Conservation (phyloP, 768 basidiomycete species). For the Strobilomyces echinocephalus region DNA sequence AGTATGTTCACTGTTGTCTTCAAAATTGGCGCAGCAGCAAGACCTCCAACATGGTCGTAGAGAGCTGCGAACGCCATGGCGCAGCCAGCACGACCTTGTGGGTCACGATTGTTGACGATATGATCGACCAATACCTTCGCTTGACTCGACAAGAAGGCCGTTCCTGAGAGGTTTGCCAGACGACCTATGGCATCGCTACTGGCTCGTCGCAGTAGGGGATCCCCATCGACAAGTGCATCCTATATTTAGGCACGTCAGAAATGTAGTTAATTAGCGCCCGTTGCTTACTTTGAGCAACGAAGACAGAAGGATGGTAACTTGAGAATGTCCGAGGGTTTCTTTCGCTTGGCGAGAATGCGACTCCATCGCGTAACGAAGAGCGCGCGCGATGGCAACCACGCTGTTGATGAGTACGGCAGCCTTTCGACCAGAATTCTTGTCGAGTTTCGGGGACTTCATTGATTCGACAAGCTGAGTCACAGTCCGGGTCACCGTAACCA, state of each 20-base stretch:
- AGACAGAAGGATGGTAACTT: slow-evolving; percentile 58
- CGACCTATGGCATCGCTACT: slow-evolving; percentile 89
- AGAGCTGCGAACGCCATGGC: slow-evolving; percentile 90
- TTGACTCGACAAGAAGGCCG: slow-evolving; percentile 77
- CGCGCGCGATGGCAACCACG: slow-evolving; percentile 64
- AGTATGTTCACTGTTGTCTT: slow-evolving; percentile 95
- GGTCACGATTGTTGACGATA: slow-evolving; percentile 92
- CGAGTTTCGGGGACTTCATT: slow-evolving; percentile 70
- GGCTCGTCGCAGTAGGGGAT: slow-evolving; percentile 66
- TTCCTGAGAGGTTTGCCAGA: slow-evolving; percentile 77
- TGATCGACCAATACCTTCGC: slow-evolving; percentile 90
- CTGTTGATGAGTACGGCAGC: slow-evolving; percentile 82
- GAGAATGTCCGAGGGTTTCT: slow-evolving; percentile 61
- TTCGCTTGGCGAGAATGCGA: slow-evolving; percentile 52
- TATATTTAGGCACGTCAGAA: slow-evolving; percentile 27
- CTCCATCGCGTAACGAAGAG: slow-evolving; percentile 55
- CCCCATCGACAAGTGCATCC: slow-evolving; percentile 80
- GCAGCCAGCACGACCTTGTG: slow-evolving; percentile 88
- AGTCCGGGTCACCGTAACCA: slow-evolving; percentile 48
- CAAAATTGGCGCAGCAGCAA: slow-evolving; percentile 90
- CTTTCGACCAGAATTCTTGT: slow-evolving; percentile 82
- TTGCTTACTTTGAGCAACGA: slow-evolving; percentile 71
- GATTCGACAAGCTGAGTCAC: slow-evolving; percentile 59
- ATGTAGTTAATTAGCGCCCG: slow-evolving; percentile 3
- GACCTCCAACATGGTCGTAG: slow-evolving; percentile 85